Percentiles rank a stretch among this genome's conserved stretches.
Conservation (phyloP, 2,329 filamentous ascomycete genomes). For the Dothideomycetes sp. region DNA sequence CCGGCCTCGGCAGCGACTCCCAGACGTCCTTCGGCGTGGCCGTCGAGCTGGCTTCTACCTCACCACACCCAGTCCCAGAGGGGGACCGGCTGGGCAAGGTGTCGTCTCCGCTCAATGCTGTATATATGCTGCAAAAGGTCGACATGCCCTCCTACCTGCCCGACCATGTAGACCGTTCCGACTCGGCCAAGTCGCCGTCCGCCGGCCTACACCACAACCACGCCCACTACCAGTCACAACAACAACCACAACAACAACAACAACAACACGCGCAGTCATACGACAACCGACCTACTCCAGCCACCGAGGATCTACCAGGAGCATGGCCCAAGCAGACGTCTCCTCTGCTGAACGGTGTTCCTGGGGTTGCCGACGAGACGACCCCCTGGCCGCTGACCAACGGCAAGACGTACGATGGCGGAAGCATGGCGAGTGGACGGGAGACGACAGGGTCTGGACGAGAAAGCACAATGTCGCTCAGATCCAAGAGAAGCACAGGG, state of each 20-base stretch:
- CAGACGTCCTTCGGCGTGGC: neutral
- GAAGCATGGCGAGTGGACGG: neutral
- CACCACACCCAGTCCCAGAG: constrained; percentile 14
- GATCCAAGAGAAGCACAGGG: constrained; percentile 16
- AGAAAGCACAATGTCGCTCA: constrained; percentile 11
- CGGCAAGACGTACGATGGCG: constrained; percentile 33
- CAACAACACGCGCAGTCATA: neutral
- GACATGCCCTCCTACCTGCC: constrained; percentile 42
- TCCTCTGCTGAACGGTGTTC: constrained; percentile 12
- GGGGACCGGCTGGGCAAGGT: constrained; percentile 17
- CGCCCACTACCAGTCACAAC: constrained; percentile 5
- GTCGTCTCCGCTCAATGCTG: constrained; percentile 21
- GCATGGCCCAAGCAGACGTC: constrained; percentile 14
- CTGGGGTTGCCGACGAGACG: constrained; percentile 29
- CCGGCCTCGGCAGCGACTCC: neutral
- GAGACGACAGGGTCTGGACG: constrained; percentile 25
- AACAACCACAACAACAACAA: constrained; percentile 2
- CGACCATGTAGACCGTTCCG: constrained; percentile 31
- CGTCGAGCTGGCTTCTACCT: constrained; percentile 16
- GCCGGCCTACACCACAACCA: constrained; percentile 4
- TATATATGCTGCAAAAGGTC: constrained; percentile 34
- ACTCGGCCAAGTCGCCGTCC: constrained; percentile 17
- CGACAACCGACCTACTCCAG: constrained; percentile 11
- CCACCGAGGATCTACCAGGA: constrained; percentile 15
- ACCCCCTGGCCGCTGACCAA: constrained; percentile 49